phyloP scores from a whole-genome alignment of 2,329 filamentous ascomycete genomes.

The Venturia asperata region DNA sequence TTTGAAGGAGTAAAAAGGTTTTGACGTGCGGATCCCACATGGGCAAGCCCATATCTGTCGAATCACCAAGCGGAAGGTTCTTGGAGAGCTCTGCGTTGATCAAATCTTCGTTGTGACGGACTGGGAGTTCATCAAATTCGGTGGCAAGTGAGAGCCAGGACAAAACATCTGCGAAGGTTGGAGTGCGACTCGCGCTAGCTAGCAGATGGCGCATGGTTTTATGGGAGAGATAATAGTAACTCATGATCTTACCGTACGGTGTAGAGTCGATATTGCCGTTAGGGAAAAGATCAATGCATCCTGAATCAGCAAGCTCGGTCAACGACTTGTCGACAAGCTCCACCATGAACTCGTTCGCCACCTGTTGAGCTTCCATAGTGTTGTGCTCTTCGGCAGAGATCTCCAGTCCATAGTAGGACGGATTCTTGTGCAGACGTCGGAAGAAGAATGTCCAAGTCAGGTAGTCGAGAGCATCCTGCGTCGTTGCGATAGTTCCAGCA shows the following conservation, averaged over 20 bases:
- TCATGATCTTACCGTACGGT: slow-evolving; percentile 95
- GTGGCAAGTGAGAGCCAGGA: slow-evolving; percentile 89
- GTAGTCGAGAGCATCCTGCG: slow-evolving; percentile 96
- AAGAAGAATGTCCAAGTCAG: slow-evolving; percentile 99
- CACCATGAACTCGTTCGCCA: slow-evolving; percentile 93
- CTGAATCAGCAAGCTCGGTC: slow-evolving; percentile 70
- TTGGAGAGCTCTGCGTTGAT: slow-evolving; percentile 87
- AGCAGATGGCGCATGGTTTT: slow-evolving; percentile 84
- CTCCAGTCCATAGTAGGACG: slow-evolving; percentile 93
- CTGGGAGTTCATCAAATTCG: slow-evolving; percentile 95
- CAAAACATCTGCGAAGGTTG: slow-evolving; percentile 73
- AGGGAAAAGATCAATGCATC: slow-evolving; percentile 72
- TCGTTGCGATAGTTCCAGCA: slow-evolving; percentile 83
- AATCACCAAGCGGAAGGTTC: slow-evolving; percentile 64
- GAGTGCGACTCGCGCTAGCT: slow-evolving; percentile 64
- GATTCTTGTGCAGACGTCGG: slow-evolving; percentile 92
- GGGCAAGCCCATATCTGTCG: slow-evolving; percentile 63
- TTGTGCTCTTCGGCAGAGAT: slow-evolving; percentile 91
- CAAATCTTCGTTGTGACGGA: slow-evolving; percentile 96
- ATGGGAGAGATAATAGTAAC: slow-evolving; percentile 94
- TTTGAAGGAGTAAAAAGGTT: slow-evolving; percentile 85
- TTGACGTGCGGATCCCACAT: slow-evolving; percentile 99
- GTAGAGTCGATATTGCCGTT: slow-evolving; percentile 89
- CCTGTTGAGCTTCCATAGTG: slow-evolving; percentile 72
- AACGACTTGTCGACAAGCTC: slow-evolving; percentile 84